Conservation (phyloP, 305 asterid genomes). For the Plantago lanceolata region DNA sequence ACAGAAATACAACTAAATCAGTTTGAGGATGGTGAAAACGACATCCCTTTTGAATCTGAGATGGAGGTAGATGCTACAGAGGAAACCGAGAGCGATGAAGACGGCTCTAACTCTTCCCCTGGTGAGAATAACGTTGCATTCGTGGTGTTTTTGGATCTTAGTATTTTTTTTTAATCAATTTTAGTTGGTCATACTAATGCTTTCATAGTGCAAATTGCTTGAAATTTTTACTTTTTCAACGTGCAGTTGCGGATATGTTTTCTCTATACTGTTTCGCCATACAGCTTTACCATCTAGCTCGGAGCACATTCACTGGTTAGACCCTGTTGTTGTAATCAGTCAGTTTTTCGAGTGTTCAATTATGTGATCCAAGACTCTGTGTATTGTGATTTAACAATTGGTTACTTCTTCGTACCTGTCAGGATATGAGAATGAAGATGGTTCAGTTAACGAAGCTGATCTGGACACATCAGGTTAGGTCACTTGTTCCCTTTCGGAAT, state of each 20-base stretch:
- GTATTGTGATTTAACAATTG: not conserved
- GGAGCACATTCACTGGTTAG: not conserved
- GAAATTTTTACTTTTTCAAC: not conserved
- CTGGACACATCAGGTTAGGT: constrained; percentile 75
- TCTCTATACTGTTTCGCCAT: not conserved
- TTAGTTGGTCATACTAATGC: not conserved
- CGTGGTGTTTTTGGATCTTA: not conserved
- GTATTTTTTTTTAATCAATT: not conserved
- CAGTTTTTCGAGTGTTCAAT: not conserved
- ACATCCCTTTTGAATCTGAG: constrained; percentile 65
- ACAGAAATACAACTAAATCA: constrained; percentile 76
- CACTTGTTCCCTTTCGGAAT: constrained; percentile 10
- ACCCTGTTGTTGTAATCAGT: constrained; percentile 1
- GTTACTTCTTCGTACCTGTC: constrained; percentile 21
- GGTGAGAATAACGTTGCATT: constrained; percentile 36
- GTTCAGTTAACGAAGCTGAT: constrained; percentile 72
- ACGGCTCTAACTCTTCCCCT: constrained; percentile 55
- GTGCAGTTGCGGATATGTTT: constrained; percentile 3
- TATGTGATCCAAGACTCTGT: not conserved
- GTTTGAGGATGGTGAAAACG: constrained; percentile 64
- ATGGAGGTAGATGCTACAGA: constrained; percentile 51
- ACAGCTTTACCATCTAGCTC: not conserved
- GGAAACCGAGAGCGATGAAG: constrained; percentile 37
- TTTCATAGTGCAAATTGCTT: constrained; percentile 2
- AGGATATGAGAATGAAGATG: constrained; percentile 90